phyloP scores from a whole-genome alignment of 2,329 filamentous ascomycete genomes.

The Cercospora sp. region DNA sequence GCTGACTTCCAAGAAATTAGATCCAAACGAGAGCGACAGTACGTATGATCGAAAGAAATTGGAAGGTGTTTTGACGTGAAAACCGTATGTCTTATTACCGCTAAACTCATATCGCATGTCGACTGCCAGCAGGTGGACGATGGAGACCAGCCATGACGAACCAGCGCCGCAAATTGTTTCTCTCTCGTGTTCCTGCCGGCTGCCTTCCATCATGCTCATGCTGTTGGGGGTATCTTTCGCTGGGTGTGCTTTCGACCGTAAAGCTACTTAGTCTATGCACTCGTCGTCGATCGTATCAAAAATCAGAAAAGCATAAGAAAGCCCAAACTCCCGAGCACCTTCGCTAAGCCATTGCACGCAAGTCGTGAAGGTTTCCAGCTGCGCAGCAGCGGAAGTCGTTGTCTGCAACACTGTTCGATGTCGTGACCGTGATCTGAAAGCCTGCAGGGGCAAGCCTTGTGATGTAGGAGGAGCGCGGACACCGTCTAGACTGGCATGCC shows the following conservation, averaged over 20 bases:
- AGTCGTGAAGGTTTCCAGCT: too few species aligned
- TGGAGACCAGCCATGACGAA: neutral
- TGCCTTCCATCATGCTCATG: neutral
- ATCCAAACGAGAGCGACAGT: neutral
- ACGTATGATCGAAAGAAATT: neutral
- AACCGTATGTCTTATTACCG: neutral
- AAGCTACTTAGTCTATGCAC: neutral
- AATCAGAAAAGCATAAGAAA: neutral
- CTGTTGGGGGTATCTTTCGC: neutral
- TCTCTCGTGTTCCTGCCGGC: neutral
- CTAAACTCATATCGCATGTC: neutral
- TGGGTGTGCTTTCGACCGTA: neutral
- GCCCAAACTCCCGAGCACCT: slow-evolving; percentile 1
- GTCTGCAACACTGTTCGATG: neutral
- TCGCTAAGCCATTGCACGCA: neutral
- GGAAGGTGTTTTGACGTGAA: neutral
- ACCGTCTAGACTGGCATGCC: slow-evolving; percentile 19
- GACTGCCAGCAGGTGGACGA: neutral
- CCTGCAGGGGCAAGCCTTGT: neutral
- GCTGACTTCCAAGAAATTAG: fast-evolving
- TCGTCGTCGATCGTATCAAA: too few species aligned
- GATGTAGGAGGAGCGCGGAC: neutral
- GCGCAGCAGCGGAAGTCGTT: neutral
- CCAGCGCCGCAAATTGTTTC: neutral
- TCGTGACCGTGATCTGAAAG: neutral